Evolutionary conservation across 2,329 filamentous ascomycete species (phyloP), one percentile per base, ranked within the genome.

Genomic region (Biscogniauxia sp.): DNA sequence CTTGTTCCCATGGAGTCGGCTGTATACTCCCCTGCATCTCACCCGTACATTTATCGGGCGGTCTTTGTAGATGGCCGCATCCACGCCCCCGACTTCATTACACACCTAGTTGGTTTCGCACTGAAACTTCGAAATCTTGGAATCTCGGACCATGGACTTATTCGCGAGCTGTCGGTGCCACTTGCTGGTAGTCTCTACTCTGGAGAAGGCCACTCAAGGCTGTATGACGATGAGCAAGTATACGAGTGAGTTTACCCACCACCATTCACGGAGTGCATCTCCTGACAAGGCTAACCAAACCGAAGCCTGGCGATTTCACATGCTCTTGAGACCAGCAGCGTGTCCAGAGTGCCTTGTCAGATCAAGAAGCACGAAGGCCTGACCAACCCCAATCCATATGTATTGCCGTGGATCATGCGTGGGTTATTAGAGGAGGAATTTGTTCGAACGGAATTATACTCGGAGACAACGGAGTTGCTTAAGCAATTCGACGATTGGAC

Each of bases 1-100:
- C 82, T 99, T 2, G 93, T 99, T 15, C 94, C 93, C 3, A 81
- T 99, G 72, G 94, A 97, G 86, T 97, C 93, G 2, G 93, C 94
- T 17, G 87, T 95, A 0, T 96, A 96, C 75, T 90, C 92, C 0
- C 90, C 90, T 0, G 87, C 93, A 3, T 88, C 87, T 20, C 95
- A 99, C 70, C 95, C 95, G 0, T 93, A 97, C 74, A 94, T 98
- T 61, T 96, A 93, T 74, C 88, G 95, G 26, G 92, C 93, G n/a
- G 93, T 96, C 17, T 98, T 98, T 73, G 91, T 99, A 57, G 94
- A 99, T 75, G 92, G 93, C 25, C 88, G 93, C 61, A 84, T 97
- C 37, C 94, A 98, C 73, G 90, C 93, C 0, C 92, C 93, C 1
- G 93, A 96, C 74, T 99, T 99, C 72, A 88, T 99, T 55, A 92